Conservation (phyloP, 176 grass and related monocot genomes). For the Triticum monococcum region DNA sequence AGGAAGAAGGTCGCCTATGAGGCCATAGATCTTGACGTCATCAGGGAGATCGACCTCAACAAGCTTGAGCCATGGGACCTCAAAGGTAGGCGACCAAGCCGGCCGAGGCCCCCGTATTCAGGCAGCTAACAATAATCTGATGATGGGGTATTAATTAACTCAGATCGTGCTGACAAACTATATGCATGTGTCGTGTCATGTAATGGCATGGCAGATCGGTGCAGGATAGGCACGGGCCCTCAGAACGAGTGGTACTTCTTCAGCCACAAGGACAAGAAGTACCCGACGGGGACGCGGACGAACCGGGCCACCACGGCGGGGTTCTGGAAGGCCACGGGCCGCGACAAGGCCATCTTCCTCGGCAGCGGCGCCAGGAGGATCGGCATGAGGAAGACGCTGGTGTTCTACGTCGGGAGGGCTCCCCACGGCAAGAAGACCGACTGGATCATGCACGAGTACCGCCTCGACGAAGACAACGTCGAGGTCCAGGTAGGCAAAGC, state of each 20-base stretch:
- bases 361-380: slow-evolving; percentile 53
- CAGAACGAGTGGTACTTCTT: slow-evolving; percentile 99
- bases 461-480: slow-evolving; percentile 58
- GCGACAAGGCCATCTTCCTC: slow-evolving; percentile 86
- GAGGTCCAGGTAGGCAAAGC: slow-evolving; percentile 52
- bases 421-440: slow-evolving; percentile 94
- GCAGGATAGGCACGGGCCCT: slow-evolving; percentile 83
- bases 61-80: slow-evolving; percentile 98
- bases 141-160: neutral
- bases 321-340: slow-evolving; percentile 95
- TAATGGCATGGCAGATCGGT: slow-evolving; percentile 59
- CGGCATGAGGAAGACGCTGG: slow-evolving; percentile 90
- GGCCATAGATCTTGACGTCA: slow-evolving; percentile 98
- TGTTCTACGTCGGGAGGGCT: slow-evolving; percentile 94
- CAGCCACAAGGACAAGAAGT: slow-evolving; percentile 97
- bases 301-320: slow-evolving; percentile 79
- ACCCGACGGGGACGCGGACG: slow-evolving; percentile 89
- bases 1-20: slow-evolving; percentile 96
- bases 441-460: slow-evolving; percentile 98
- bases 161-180: neutral
- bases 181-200: neutral
- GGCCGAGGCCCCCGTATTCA: too few species aligned
- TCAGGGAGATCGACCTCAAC: slow-evolving; percentile 91
- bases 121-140: neutral
- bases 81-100: slow-evolving; percentile 53